phyloP scores from a whole-genome alignment of 208 protist species.

The Leishmania martiniquensis region DNA sequence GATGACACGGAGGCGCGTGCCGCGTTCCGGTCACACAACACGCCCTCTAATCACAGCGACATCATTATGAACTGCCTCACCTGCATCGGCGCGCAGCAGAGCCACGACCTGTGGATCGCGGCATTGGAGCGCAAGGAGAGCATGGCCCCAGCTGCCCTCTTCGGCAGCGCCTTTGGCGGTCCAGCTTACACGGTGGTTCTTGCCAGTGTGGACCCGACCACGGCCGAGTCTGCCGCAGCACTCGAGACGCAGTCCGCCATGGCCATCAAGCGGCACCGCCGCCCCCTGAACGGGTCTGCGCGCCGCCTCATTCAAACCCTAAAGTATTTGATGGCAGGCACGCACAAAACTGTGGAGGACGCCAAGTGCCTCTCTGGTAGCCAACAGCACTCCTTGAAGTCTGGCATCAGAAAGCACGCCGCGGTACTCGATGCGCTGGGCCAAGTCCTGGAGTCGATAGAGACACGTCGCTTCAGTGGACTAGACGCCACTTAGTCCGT shows the following conservation, averaged over 20 bases:
- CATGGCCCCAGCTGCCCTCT: conserved; percentile 10
- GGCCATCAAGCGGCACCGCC: conserved; percentile 19
- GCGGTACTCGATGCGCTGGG: conserved; percentile 9
- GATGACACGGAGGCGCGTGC: conserved; percentile 15
- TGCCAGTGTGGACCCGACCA: conserved; percentile 28
- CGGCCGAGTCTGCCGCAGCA: conserved; percentile 13
- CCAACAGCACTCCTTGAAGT: conserved; percentile 19
- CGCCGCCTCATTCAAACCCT: conserved; percentile 18
- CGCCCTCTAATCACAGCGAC: conserved; percentile 15
- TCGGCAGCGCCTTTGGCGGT: conserved; percentile 25
- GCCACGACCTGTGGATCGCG: conserved; percentile 14
- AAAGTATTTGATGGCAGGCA: conserved; percentile 12
- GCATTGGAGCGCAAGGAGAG: conserved; percentile 20
- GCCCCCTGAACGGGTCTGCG: conserved; percentile 33
- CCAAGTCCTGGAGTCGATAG: not conserved
- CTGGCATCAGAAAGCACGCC: conserved; percentile 16
- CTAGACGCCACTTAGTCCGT: not conserved
- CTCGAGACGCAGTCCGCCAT: conserved; percentile 25
- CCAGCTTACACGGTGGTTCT: conserved; percentile 33
- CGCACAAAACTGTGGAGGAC: conserved; percentile 12
- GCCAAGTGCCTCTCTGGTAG: not conserved
- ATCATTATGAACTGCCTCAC: conserved; percentile 26
- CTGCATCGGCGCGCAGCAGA: conserved; percentile 26
- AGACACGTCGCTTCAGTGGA: not conserved
- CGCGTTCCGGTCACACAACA: conserved; percentile 27